phyloP scores from a whole-genome alignment of 768 basidiomycete genomes.

The Kwoniella newhampshirensis region DNA sequence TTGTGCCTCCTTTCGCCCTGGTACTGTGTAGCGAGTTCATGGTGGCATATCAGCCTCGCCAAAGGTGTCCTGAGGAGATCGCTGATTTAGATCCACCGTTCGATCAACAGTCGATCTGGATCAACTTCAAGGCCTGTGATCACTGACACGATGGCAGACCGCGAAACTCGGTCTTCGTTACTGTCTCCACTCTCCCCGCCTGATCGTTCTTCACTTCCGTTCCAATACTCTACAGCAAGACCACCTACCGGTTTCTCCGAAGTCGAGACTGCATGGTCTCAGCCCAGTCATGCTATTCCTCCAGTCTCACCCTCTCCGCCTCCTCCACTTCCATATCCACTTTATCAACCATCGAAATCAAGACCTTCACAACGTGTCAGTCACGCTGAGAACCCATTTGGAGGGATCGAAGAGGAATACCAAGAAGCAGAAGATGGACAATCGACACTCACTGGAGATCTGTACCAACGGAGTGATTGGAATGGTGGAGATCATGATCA shows the following conservation, averaged over 20 bases:
- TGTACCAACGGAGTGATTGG: constrained; percentile 26
- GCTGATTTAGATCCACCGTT: no score
- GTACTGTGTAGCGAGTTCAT: no score
- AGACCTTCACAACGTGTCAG: background rate
- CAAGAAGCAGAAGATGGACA: constrained; percentile 1
- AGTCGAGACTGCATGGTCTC: constrained; percentile 2
- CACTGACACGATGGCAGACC: background rate
- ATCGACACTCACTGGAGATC: constrained; percentile 6
- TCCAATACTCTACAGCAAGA: constrained; percentile 39
- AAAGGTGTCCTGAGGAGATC: no score
- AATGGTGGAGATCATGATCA: constrained; percentile 6
- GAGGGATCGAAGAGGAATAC: constrained; percentile 8
- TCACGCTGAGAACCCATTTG: constrained; percentile 1
- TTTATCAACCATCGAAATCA: background rate
- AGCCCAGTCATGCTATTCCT: constrained; percentile 4
- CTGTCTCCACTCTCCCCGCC: constrained; percentile 18
- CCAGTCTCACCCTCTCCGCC: constrained; percentile 1
- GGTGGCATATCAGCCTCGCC: no score
- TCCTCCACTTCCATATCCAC: constrained; percentile 6
- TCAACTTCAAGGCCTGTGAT: no score
- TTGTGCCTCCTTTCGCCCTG: no score
- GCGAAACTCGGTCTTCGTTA: constrained; percentile 2
- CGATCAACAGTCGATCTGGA: no score
- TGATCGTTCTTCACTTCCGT: constrained; percentile 24
- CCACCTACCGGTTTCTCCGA: constrained; percentile 34